Base-by-base conservation (phyloP, 2,329 filamentous ascomycete genomes). In the Graphiopsis chlorocephala region DNA sequence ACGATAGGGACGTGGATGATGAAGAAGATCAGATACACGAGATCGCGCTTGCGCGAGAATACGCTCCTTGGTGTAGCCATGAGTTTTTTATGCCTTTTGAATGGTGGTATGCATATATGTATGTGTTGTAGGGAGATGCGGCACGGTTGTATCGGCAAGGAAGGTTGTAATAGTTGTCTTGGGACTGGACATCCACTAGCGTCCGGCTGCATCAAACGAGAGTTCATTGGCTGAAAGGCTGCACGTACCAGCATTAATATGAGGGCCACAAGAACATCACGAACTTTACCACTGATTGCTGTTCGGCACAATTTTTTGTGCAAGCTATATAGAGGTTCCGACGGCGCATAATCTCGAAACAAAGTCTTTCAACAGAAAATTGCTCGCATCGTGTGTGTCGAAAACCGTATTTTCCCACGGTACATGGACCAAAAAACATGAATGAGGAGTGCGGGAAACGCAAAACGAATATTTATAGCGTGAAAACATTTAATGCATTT, bases 21-120 rank as follows among this genome's bases (percentile, higher is more conserved):
- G 76, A 90, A 90, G 78, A 89, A 89, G 45, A 82, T 69, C 5
- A 89, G 78, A 69, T 86, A 86, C 31, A 80, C 65, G 4, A 82
- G 66, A 64, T 84, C 82, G 23, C 74, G 74, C 72, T 81, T 82
- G 55, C 81, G 75, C 59, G 63, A 65, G 62, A 72, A 64, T 20
- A 74, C 68, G 60, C 48, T 62, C 17, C 7, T 62, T 47, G 47
- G 3, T 1, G 25, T 23, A 11, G 48, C 48, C 60, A 62, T 62
- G 7, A 1, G 45, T 15, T 29, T 26, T 48, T 20, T 15, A 1
- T 20, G 20, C 31, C 23, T 28, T 10, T 10, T 50, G 4, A 15
- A 50, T 20, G 38, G n/a, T 45, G 10, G 38, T 20, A 45, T 20
- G 38, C 7, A n/a, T 3, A 12, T 28, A 50, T 50, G 20, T 29